A percentile compares a stretch with the other conserved stretches of the same genome.
These are phyloP conservation scores for Fraxinus ornus DNA, from an alignment of 305 asterid species.

Conservation along the genomic window DNA sequence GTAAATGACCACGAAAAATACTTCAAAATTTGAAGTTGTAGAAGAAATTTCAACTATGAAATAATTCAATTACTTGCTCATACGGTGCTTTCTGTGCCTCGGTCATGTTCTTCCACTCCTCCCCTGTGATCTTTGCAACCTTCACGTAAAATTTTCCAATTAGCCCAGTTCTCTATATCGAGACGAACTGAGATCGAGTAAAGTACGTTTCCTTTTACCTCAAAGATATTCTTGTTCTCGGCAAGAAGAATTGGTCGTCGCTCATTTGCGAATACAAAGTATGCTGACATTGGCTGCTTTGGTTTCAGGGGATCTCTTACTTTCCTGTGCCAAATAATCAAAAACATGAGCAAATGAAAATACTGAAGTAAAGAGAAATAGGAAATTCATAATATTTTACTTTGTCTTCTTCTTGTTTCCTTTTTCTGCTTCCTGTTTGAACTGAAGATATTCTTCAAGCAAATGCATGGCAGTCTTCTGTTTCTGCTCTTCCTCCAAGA, in stretches of 20 bases:
- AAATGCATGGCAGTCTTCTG: constrained; percentile 82
- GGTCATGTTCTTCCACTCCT: constrained; percentile 86
- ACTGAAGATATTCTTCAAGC: constrained; percentile 82
- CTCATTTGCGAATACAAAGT: constrained; percentile 64
- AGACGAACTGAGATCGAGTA: neutral
- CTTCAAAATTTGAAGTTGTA: neutral
- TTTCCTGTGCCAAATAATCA: constrained; percentile 43
- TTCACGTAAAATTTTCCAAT: constrained; percentile 10
- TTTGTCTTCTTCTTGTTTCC: constrained; percentile 53
- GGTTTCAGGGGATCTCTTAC: constrained; percentile 89
- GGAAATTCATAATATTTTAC: constrained; percentile 26
- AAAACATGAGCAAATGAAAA: neutral
- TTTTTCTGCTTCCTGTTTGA: constrained; percentile 60
- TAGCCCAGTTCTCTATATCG: neutral
- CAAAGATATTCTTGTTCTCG: constrained; percentile 58
- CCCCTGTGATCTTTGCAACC: constrained; percentile 76
- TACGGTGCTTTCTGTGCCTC: constrained; percentile 61
- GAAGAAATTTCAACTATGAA: neutral
- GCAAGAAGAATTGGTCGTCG: constrained; percentile 57
- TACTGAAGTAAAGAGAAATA: neutral
- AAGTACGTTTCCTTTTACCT: constrained; percentile 40
- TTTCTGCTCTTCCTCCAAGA: constrained; percentile 82
- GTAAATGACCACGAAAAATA: neutral
- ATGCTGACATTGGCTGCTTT: constrained; percentile 80
- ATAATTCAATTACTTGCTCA: constrained; percentile 41